These are phyloP conservation scores for Ceraceosorus guamensis DNA, from an alignment of 1,284 basidiomycete species.

Conservation along the genomic window DNA sequence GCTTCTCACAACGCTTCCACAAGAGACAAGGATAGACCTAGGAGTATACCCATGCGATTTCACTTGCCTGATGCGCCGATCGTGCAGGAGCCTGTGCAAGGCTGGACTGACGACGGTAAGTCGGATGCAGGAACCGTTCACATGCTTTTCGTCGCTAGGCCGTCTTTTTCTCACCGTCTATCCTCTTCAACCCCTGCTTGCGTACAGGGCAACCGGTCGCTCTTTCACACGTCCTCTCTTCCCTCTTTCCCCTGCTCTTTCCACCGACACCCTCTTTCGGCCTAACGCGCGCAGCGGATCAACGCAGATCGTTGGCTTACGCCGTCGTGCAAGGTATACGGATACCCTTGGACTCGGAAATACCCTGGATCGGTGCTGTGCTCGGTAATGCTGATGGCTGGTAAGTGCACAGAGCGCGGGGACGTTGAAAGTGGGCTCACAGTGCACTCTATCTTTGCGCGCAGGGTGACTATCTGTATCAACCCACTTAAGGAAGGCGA, in stretches of 20 bases:
- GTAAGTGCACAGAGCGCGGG: no score
- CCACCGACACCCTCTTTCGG: slow-evolving; percentile 44
- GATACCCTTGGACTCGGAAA: slow-evolving; percentile 74
- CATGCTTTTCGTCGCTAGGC: not conserved
- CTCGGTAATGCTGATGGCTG: slow-evolving; percentile 88
- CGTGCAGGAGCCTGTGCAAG: slow-evolving; percentile 77
- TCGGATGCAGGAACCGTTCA: not conserved
- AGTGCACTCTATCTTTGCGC: no score
- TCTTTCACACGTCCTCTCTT: slow-evolving; percentile 48
- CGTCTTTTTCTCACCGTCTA: not conserved
- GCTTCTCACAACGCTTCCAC: not conserved
- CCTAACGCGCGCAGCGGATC: slow-evolving; percentile 12
- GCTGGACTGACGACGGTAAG: slow-evolving; percentile 60
- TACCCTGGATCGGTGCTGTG: slow-evolving; percentile 86
- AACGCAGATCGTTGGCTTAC: slow-evolving; percentile 49
- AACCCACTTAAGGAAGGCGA: no score
- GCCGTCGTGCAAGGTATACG: slow-evolving; percentile 80
- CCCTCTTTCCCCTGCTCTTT: slow-evolving; percentile 52
- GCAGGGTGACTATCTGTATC: no score
- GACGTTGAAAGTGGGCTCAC: no score
- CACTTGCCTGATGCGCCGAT: slow-evolving; percentile 79
- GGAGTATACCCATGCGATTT: slow-evolving; percentile 77
- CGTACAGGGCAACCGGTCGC: slow-evolving; percentile 51
- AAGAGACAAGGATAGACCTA: no score
- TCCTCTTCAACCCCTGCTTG: slow-evolving; percentile 5